A percentile compares a stretch with the other conserved stretches of the same genome.
Conservation (phyloP, 2,329 filamentous ascomycete genomes). For the Myotisia sp. region DNA sequence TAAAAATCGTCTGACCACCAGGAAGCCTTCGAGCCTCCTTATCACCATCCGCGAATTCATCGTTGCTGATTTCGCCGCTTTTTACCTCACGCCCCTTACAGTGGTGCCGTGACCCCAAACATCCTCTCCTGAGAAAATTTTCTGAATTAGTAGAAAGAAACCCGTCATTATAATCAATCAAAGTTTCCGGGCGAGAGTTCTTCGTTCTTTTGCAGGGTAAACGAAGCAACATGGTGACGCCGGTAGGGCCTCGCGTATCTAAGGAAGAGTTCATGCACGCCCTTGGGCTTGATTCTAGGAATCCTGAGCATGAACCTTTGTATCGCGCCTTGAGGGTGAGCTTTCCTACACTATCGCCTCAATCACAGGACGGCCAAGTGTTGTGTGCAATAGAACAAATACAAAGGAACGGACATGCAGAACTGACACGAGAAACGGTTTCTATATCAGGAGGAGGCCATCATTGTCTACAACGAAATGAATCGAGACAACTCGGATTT, state of each 20-base stretch:
- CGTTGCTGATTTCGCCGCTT: no score
- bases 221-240: constrained; percentile 15
- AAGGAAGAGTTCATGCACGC: constrained; percentile 36
- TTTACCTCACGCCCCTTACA: no score
- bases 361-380: background rate
- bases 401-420: background rate
- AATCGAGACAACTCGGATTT: constrained; percentile 29
- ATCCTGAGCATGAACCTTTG: constrained; percentile 30
- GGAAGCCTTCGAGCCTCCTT: no score
- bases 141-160: no score
- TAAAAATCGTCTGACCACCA: constrained; percentile 1
- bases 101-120: no score
- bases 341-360: constrained; percentile 4
- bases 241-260: constrained; percentile 30
- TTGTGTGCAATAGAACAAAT: background rate
- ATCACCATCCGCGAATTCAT: no score
- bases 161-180: no score
- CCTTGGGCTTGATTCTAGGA: constrained; percentile 26
- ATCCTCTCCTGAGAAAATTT: no score
- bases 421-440: background rate
- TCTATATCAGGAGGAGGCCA: constrained; percentile 31
- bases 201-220: constrained; percentile 1
- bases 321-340: constrained; percentile 34
- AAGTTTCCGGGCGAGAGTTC: background rate
- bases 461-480: constrained; percentile 29